Conservation (phyloP, 2,329 filamentous ascomycete species). For the Cercospora sp. region DNA sequence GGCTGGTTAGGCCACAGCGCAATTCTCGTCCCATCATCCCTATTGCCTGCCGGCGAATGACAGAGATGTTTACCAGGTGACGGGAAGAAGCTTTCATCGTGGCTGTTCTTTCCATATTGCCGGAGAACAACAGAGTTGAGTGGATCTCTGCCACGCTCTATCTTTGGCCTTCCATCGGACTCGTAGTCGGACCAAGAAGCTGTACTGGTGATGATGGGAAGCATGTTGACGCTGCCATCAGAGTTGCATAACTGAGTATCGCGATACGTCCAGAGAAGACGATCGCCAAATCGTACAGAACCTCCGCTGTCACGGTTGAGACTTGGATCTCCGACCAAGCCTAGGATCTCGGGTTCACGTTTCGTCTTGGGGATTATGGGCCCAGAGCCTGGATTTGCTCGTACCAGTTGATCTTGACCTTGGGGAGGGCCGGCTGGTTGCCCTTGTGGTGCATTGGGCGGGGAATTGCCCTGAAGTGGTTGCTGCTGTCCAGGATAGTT, state of each 20-base stretch:
- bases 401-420: constrained; percentile 7
- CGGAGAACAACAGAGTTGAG: constrained; percentile 15
- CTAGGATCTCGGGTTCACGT: constrained; percentile 21
- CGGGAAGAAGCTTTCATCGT: constrained; percentile 23
- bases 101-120: constrained; percentile 22
- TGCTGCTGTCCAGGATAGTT: constrained; percentile 16
- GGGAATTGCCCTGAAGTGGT: not conserved
- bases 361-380: constrained; percentile 21
- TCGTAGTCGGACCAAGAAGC: constrained; percentile 25
- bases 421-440: not conserved
- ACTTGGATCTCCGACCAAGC: constrained; percentile 21
- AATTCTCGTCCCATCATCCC: constrained; percentile 21
- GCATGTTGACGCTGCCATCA: constrained; percentile 21
- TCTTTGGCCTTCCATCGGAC: constrained; percentile 17
- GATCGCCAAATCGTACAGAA: constrained; percentile 23
- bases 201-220: constrained; percentile 27
- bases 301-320: constrained; percentile 25
- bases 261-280: constrained; percentile 25
- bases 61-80: constrained; percentile 15
- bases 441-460: not conserved
- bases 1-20: constrained; percentile 24
- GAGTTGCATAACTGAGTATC: constrained; percentile 23
- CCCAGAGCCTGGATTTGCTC: constrained; percentile 8
- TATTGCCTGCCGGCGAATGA: constrained; percentile 17
- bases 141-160: constrained; percentile 13